phyloP scores from a whole-genome alignment of 306 rosid species.

The Senna tora region DNA sequence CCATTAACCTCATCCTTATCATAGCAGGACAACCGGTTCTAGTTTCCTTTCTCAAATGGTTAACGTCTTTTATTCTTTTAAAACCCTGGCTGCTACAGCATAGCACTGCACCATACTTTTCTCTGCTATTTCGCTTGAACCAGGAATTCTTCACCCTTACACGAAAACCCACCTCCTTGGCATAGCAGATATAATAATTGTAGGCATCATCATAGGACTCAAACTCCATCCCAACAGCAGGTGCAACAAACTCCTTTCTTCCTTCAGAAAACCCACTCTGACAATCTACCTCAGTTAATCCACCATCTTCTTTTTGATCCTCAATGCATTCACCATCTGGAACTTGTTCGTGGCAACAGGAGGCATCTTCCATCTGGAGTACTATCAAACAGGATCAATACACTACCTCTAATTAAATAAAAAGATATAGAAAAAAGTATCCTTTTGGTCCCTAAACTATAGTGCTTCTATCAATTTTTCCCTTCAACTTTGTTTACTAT shows the following conservation, averaged over 20 bases:
- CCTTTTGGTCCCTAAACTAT: no score
- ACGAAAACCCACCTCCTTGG: slow-evolving; percentile 89
- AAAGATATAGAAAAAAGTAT: no score
- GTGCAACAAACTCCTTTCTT: slow-evolving; percentile 72
- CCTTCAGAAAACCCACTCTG: slow-evolving; percentile 59
- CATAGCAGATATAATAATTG: slow-evolving; percentile 87
- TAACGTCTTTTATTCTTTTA: slow-evolving; percentile 85
- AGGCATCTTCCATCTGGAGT: slow-evolving; percentile 70
- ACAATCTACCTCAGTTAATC: slow-evolving; percentile 52
- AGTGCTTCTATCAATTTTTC: no score
- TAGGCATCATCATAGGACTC: slow-evolving; percentile 96
- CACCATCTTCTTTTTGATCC: slow-evolving; percentile 56
- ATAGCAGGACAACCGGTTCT: slow-evolving; percentile 98
- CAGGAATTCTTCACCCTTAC: slow-evolving; percentile 97
- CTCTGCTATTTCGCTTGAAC: slow-evolving; percentile 93
- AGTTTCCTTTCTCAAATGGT: slow-evolving; percentile 86
- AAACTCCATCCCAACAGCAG: slow-evolving; percentile 95
- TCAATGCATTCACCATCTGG: slow-evolving; percentile 60
- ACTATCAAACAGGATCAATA: slow-evolving; percentile 36
- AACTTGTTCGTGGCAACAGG: slow-evolving; percentile 53
- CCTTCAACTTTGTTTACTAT: no score
- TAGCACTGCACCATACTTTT: slow-evolving; percentile 95
- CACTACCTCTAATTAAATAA: slow-evolving; percentile 26
- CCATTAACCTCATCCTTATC: slow-evolving; percentile 88
- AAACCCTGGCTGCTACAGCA: slow-evolving; percentile 99